phyloP scores from a whole-genome alignment of 2,329 filamentous ascomycete species.

The Cladosporium phlei region DNA sequence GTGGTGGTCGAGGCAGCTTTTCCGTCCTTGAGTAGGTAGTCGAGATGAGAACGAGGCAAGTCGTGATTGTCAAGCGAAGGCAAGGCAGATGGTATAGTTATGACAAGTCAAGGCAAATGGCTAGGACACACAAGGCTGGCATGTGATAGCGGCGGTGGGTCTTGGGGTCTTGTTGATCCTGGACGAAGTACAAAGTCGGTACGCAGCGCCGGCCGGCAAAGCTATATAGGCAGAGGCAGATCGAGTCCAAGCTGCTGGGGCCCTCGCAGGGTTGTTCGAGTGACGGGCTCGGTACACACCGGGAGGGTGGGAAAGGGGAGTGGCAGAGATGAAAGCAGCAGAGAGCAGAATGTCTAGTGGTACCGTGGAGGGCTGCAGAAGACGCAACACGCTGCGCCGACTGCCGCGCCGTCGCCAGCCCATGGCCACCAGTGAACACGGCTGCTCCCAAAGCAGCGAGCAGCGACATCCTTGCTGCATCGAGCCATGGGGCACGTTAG shows the following conservation, averaged over 20 bases:
- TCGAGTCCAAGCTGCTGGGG: constrained; percentile 1
- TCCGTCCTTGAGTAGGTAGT: too few relatives aligned
- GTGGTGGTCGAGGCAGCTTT: too few relatives aligned
- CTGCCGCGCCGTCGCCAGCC: constrained; percentile 21
- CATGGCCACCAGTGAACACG: too few relatives aligned
- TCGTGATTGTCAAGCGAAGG: background rate
- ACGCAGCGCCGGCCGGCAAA: constrained; percentile 19
- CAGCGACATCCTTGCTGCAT: constrained; percentile 31
- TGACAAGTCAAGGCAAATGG: background rate
- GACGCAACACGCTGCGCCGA: constrained; percentile 29
- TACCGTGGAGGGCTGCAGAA: constrained; percentile 28
- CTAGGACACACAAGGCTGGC: background rate
- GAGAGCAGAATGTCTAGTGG: constrained; percentile 32
- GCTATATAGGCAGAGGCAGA: constrained; percentile 23
- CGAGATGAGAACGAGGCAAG: too few relatives aligned
- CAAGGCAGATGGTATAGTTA: background rate
- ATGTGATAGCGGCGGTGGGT: too few relatives aligned
- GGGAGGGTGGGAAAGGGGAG: constrained; percentile 25
- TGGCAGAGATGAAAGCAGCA: constrained; percentile 28
- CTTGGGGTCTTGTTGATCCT: too few relatives aligned
- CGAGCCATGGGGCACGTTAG: constrained; percentile 26
- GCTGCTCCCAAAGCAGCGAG: constrained; percentile 27
- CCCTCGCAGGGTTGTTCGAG: too few relatives aligned
- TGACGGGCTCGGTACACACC: constrained; percentile 32
- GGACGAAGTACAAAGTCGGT: constrained; percentile 21